Evolutionary conservation across 495 filamentous ascomycete species (phyloP), one percentile per base, ranked within the genome.

Genomic region (Neurospora sp.): DNA sequence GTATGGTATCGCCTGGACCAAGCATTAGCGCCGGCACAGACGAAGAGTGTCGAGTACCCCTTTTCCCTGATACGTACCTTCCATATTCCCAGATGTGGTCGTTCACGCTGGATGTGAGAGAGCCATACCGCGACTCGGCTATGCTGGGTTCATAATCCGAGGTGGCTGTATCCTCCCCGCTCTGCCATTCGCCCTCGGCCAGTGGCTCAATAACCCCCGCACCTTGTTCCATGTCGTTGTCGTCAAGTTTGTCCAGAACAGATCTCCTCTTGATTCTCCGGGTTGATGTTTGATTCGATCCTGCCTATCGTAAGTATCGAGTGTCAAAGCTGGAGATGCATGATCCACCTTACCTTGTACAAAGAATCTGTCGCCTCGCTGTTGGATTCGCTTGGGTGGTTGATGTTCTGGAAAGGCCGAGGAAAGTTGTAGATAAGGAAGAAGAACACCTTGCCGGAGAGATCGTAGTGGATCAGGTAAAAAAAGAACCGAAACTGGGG

Each of bases 81-180:
- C 80, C 80, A 69, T 80, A 79, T 73, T 82, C 80, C 77, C 78
- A 80, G 16, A 80, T 72, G 70, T 82, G 80, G 6, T 73, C 79
- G 39, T 75, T 73, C 35, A 82, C 75, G 59, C 79, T 81, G 31
- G 79, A 80, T 1, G 77, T 77, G n/a, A 82, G 38, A 22, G 79
- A 81, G 9, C 78, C 78, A 70, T 80, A 79, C 0, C 70, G 69
- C 4, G 80, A 80, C 61, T 74, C 78, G 35, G 65, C 69, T 2
- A 73, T 41, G 69, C 77, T 79, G 37, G 75, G 73, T 18, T 77
- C 79, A 42, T 81, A 82, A 69, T 82, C 80, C 10, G 80, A 82
- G 11, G 77, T 80, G 14, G 73, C 76, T 39, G 53, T 77, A 76
- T n/a, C 71, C 69, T 27, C 41, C 8, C 27, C n/a, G 48, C 39